Conservation (phyloP, 2,329 filamentous ascomycete species). For the Teratosphaeria destructans region DNA sequence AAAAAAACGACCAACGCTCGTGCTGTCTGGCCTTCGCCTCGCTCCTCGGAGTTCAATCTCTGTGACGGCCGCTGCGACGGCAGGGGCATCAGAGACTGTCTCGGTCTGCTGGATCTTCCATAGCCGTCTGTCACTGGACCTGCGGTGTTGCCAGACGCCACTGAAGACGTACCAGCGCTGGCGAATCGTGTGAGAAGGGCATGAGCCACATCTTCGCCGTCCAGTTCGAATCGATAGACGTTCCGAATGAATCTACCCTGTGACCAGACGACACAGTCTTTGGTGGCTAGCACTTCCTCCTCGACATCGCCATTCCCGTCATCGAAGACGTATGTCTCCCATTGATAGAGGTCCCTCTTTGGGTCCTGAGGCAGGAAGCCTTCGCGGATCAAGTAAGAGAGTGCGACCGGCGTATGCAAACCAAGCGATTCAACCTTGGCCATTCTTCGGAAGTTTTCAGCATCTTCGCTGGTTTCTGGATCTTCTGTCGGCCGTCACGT, state of each 20-base stretch:
- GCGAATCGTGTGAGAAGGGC: slow-evolving; percentile 73
- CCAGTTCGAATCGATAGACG: slow-evolving; percentile 73
- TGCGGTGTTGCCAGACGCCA: neutral
- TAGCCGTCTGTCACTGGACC: neutral
- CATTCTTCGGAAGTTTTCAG: slow-evolving; percentile 46
- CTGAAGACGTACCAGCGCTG: neutral
- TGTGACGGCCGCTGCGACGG: neutral
- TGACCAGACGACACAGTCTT: slow-evolving; percentile 76
- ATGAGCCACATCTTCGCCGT: slow-evolving; percentile 78
- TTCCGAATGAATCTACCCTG: slow-evolving; percentile 75
- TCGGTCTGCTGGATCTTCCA: neutral
- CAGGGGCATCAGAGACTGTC: neutral
- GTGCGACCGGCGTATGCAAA: slow-evolving; percentile 74
- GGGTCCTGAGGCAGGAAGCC: slow-evolving; percentile 61
- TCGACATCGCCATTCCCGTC: slow-evolving; percentile 38
- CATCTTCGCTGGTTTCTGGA: neutral
- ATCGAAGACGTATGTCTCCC: slow-evolving; percentile 53
- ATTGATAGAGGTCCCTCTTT: slow-evolving; percentile 57
- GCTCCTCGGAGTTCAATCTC: neutral
- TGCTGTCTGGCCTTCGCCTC: neutral
- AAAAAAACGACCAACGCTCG: slow-evolving; percentile 78
- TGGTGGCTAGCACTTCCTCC: slow-evolving; percentile 72
- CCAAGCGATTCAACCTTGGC: slow-evolving; percentile 84
- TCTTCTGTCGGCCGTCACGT: no score
- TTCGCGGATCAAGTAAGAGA: slow-evolving; percentile 75